Evolutionary conservation across 2,329 filamentous ascomycete genomes (phyloP).

Genomic region (Beauveria australis): DNA sequence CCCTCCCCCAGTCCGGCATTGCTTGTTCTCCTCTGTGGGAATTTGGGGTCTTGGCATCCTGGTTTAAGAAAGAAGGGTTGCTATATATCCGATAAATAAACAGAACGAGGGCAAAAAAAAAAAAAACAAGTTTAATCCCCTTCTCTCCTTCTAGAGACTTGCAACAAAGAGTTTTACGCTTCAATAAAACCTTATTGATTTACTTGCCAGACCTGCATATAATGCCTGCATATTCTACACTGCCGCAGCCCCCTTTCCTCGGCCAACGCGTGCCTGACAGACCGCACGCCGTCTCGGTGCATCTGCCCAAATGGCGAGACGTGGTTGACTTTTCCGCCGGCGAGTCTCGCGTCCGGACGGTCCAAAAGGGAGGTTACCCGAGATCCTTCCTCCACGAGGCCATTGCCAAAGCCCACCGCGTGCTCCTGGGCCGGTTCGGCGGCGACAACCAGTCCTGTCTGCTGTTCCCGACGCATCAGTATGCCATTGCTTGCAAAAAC

Average conservation of each 20-base stretch:
- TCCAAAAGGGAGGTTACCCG: neutral
- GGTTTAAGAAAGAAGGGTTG: too few species aligned
- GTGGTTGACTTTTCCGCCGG: neutral
- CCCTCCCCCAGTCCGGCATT: neutral
- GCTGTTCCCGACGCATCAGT: neutral
- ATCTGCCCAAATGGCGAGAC: neutral
- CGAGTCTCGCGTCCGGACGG: neutral
- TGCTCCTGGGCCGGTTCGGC: neutral
- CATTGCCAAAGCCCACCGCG: neutral
- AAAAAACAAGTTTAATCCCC: too few species aligned
- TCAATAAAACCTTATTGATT: neutral
- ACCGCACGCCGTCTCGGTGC: slow-evolving; percentile 2
- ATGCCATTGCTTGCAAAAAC: neutral
- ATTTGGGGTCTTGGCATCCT: neutral
- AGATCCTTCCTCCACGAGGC: neutral
- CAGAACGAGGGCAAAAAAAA: neutral
- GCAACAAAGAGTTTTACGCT: neutral
- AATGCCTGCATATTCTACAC: neutral
- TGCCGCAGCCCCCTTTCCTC: neutral
- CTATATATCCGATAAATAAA: neutral
- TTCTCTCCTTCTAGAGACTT: too few species aligned
- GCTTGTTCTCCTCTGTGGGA: neutral
- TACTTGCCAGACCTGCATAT: neutral
- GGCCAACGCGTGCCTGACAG: neutral
- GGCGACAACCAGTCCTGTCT: neutral